phyloP scores from a whole-genome alignment of 1,284 basidiomycete genomes.

The Microbotryomycetes sp. region DNA sequence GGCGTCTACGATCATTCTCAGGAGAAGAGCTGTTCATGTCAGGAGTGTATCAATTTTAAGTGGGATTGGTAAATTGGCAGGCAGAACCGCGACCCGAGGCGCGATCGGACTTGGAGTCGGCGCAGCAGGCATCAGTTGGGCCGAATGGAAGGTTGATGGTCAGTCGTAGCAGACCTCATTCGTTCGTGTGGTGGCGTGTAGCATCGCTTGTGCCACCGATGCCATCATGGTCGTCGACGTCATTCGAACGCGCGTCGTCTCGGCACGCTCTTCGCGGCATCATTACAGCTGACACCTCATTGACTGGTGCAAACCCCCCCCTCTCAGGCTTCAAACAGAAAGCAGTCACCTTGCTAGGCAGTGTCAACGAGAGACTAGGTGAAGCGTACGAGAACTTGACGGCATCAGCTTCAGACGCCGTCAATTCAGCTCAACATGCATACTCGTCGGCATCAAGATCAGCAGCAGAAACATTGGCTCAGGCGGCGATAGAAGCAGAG shows the following conservation, averaged over 20 bases:
- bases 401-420: background rate
- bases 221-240: background rate
- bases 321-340: constrained; percentile 28
- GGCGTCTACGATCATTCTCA: background rate
- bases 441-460: constrained; percentile 12
- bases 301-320: background rate
- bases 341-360: constrained; percentile 9
- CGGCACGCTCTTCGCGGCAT: background rate
- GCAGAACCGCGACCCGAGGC: constrained; percentile 25
- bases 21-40: constrained; percentile 13
- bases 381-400: constrained; percentile 19
- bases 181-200: background rate
- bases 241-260: background rate
- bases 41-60: constrained; percentile 26
- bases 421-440: constrained; percentile 5
- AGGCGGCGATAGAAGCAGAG: constrained; percentile 10
- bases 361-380: constrained; percentile 23
- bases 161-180: constrained; percentile 34
- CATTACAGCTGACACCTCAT: background rate
- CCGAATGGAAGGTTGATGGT: constrained; percentile 92
- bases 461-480: constrained; percentile 17
- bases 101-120: constrained; percentile 50
- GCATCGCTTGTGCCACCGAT: background rate
- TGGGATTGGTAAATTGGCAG: constrained; percentile 25
- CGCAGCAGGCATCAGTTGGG: constrained; percentile 82